Evolutionary conservation across 768 basidiomycete genomes (phyloP).

Genomic region (Mycena alexandri): DNA sequence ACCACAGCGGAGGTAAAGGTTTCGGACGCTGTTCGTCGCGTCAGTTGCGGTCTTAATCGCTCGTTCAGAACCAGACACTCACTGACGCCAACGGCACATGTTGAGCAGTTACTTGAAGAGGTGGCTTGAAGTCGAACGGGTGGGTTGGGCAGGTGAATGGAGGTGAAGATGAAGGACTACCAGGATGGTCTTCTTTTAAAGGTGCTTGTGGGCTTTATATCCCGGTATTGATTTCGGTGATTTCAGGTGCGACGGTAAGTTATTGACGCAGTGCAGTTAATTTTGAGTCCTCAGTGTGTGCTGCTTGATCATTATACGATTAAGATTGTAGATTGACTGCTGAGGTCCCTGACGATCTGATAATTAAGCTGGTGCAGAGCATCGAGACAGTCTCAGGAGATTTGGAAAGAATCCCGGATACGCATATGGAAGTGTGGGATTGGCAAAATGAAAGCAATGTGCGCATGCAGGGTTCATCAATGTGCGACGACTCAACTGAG

Average conservation of each 20-base stretch:
- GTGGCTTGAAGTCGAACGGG: conserved; percentile 21
- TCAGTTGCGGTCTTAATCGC: conserved; percentile 3
- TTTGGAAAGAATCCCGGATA: conserved; percentile 7
- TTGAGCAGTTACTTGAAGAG: conserved; percentile 30
- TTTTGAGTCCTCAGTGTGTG: conserved; percentile 23
- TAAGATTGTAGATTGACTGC: conserved; percentile 14
- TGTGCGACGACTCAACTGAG: conserved; percentile 25
- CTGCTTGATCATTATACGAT: conserved; percentile 22
- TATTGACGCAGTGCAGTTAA: conserved; percentile 20
- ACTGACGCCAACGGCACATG: conserved; percentile 73
- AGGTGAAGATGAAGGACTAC: conserved; percentile 23
- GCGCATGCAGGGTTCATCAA: conserved; percentile 17
- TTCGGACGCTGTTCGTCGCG: conserved; percentile 53
- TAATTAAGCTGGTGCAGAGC: conserved; percentile 8
- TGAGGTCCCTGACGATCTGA: conserved; percentile 26
- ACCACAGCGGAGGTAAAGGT: conserved; percentile 61
- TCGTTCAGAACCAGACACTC: conserved; percentile 41
- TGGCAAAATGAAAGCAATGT: conserved; percentile 16
- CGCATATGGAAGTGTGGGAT: conserved; percentile 26
- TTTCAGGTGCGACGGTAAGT: conserved; percentile 4
- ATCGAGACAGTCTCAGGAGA: conserved; percentile 7
- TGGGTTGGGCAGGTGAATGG: conserved; percentile 21
- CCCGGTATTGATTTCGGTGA: conserved; percentile 12
- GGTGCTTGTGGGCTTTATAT: conserved; percentile 6
- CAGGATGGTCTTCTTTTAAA: conserved; percentile 34